Conservation (phyloP, 2,329 filamentous ascomycete genomes). For the Cercospora sp. region DNA sequence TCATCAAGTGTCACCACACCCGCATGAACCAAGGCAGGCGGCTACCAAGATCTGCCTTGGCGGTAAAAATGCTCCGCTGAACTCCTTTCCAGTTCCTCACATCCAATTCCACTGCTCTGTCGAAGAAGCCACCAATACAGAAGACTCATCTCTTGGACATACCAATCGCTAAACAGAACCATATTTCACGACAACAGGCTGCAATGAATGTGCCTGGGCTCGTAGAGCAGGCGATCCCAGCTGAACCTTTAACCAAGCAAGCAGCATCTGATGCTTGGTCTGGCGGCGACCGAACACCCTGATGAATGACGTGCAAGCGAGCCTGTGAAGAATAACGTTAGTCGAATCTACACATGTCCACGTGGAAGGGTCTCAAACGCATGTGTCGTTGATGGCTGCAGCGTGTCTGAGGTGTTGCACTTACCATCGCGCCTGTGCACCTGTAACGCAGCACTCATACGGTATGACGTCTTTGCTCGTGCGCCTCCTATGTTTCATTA, state of each 20-base stretch:
- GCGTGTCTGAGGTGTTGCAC: conserved; percentile 34
- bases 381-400: not conserved
- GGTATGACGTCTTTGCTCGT: conserved; percentile 38
- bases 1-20: not conserved
- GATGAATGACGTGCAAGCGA: conserved; percentile 70
- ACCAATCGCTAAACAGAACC: not conserved
- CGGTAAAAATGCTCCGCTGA: not conserved
- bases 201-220: conserved; percentile 19
- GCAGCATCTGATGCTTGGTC: conserved; percentile 63
- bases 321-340: conserved; percentile 46
- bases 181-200: conserved; percentile 12
- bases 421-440: conserved; percentile 63
- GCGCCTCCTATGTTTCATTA: conserved; percentile 60
- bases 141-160: not conserved
- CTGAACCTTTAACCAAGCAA: conserved; percentile 64
- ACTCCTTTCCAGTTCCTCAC: not conserved
- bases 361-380: not conserved
- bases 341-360: not conserved
- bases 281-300: conserved; percentile 70
- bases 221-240: conserved; percentile 27
- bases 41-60: not conserved
- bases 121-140: too few relatives aligned
- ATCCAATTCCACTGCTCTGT: not conserved
- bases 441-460: conserved; percentile 62
- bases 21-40: not conserved